Conservation (phyloP, 1,284 basidiomycete genomes). For the Tilletia caries region DNA sequence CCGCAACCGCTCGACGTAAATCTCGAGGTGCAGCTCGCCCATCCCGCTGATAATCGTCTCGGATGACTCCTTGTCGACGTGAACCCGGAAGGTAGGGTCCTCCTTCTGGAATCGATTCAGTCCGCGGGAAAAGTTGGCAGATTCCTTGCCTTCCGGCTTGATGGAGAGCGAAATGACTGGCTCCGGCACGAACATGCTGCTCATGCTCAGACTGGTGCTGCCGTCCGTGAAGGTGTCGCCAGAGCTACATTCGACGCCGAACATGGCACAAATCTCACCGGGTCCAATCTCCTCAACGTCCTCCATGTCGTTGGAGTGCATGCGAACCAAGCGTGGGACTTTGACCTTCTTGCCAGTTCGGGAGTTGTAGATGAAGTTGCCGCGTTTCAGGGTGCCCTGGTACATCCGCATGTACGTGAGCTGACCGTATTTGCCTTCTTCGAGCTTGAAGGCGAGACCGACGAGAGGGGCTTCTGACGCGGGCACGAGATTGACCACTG, state of each 20-base stretch:
- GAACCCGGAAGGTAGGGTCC: slow-evolving; percentile 97
- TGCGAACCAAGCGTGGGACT: slow-evolving; percentile 91
- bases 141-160: slow-evolving; percentile 82
- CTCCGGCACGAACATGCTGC: slow-evolving; percentile 97
- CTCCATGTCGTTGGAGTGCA: slow-evolving; percentile 99
- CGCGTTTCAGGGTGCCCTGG: slow-evolving; percentile 84
- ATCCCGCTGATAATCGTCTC: slow-evolving; percentile 99
- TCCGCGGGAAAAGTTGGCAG: slow-evolving; percentile 82
- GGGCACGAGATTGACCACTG: slow-evolving; percentile 41
- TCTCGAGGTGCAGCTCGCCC: slow-evolving; percentile 98
- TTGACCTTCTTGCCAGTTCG: slow-evolving; percentile 96
- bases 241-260: slow-evolving; percentile 96
- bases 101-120: slow-evolving; percentile 98
- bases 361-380: slow-evolving; percentile 83
- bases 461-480: slow-evolving; percentile 73
- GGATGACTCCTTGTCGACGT: slow-evolving; percentile 87
- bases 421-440: slow-evolving; percentile 95
- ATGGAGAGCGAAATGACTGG: slow-evolving; percentile 95
- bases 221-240: slow-evolving; percentile 88
- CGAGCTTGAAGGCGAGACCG: slow-evolving; percentile 95
- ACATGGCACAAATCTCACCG: slow-evolving; percentile 99
- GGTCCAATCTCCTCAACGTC: slow-evolving; percentile 91
- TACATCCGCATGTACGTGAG: slow-evolving; percentile 99
- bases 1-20: slow-evolving; percentile 98
- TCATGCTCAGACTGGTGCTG: slow-evolving; percentile 58